Evolutionary conservation across 108 stramenopile species (phyloP).

Genomic region (Aurantiochytrium sp.): DNA sequence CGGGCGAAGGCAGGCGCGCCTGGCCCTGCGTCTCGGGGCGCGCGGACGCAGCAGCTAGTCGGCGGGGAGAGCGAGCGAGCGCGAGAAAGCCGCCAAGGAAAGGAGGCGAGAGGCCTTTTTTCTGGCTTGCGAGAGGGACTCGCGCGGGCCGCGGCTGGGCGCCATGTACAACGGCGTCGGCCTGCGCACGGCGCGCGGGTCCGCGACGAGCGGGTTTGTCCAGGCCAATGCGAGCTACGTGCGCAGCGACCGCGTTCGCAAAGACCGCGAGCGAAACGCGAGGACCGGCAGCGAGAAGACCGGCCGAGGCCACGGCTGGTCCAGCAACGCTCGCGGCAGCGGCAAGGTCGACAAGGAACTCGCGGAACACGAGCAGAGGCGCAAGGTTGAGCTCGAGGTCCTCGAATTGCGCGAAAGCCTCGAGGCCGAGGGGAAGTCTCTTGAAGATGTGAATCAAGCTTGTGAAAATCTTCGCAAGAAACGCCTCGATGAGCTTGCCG

Average conservation of each 20-base stretch:
- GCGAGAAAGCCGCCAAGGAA: too few relatives aligned
- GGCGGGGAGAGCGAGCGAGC: too few relatives aligned
- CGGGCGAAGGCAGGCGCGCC: too few relatives aligned
- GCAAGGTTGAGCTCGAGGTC: conserved; percentile 1
- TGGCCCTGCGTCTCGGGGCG: too few relatives aligned
- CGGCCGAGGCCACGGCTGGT: neutral
- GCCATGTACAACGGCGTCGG: conserved; percentile 34
- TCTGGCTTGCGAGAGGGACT: too few relatives aligned
- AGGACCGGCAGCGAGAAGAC: too few relatives aligned
- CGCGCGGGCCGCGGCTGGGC: too few relatives aligned
- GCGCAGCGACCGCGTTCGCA: neutral
- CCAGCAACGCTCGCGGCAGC: neutral
- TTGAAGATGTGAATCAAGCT: neutral
- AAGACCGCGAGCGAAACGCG: neutral
- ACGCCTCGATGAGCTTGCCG: neutral
- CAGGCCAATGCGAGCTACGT: conserved; percentile 16
- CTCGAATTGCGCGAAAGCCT: neutral
- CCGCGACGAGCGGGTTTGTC: conserved; percentile 27
- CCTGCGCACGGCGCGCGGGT: conserved; percentile 24
- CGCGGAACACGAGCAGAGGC: neutral
- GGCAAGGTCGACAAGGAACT: neutral
- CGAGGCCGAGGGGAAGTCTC: neutral
- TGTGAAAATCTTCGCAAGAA: neutral
- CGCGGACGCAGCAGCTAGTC: too few relatives aligned
- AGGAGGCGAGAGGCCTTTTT: too few relatives aligned